Conservation (phyloP, 2,329 filamentous ascomycete species). For the Aspergillus awamori region DNA sequence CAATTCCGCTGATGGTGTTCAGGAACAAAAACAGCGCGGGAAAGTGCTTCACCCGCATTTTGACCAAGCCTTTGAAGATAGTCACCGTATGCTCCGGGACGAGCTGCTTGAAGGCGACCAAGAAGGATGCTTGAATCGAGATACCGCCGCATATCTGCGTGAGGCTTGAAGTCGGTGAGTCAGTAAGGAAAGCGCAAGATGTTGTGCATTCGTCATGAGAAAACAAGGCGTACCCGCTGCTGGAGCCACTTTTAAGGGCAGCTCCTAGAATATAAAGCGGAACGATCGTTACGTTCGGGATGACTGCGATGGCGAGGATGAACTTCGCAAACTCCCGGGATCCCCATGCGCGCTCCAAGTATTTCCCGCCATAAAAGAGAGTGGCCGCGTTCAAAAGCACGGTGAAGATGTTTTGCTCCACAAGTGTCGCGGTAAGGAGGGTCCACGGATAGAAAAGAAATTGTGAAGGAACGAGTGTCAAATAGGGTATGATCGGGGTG, state of each 20-base stretch:
- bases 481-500: slow-evolving; percentile 75
- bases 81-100: slow-evolving; percentile 96
- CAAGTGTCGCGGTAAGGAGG: slow-evolving; percentile 79
- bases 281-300: slow-evolving; percentile 80
- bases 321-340: slow-evolving; percentile 91
- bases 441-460: slow-evolving; percentile 94
- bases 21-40: slow-evolving; percentile 75
- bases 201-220: slow-evolving; percentile 24
- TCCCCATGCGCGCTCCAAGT: slow-evolving; percentile 95
- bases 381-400: slow-evolving; percentile 75
- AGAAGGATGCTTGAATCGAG: slow-evolving; percentile 86
- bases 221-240: slow-evolving; percentile 39
- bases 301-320: slow-evolving; percentile 71
- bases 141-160: slow-evolving; percentile 87
- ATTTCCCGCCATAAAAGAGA: slow-evolving; percentile 88
- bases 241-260: slow-evolving; percentile 56
- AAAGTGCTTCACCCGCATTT: slow-evolving; percentile 82
- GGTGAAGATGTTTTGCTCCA: slow-evolving; percentile 92
- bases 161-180: slow-evolving; percentile 55
- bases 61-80: slow-evolving; percentile 83
- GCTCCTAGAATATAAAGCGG: slow-evolving; percentile 74
- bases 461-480: slow-evolving; percentile 80
- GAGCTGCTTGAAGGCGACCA: slow-evolving; percentile 96
- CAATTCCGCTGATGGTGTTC: slow-evolving; percentile 66
- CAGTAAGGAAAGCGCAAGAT: slow-evolving; percentile 23